Evolutionary conservation across 2,329 filamentous ascomycete species (phyloP).

Genomic region (Hymenoscyphus linearis): DNA sequence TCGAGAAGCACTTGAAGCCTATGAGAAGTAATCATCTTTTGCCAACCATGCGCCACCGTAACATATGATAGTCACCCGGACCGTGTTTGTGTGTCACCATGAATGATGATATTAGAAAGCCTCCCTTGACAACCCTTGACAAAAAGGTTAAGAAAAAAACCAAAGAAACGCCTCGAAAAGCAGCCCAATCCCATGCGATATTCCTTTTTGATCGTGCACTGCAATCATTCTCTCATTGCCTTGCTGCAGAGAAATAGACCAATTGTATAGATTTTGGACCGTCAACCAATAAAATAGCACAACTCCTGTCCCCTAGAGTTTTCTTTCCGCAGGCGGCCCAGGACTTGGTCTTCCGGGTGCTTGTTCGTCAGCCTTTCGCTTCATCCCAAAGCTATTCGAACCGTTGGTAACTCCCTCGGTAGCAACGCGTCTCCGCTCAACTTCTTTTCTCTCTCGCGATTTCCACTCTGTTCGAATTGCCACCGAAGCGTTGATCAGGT

Average conservation of each 20-base stretch:
- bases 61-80: background rate
- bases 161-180: background rate
- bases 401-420: background rate
- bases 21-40: background rate
- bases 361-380: conserved; percentile 1
- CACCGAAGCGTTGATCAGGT: conserved; percentile 65
- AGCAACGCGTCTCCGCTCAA: conserved; percentile 8
- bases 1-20: no score
- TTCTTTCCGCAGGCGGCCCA: conserved; percentile 16
- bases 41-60: background rate
- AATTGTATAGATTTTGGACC: background rate
- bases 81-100: background rate
- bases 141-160: background rate
- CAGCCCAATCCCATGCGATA: background rate
- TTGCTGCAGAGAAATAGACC: background rate
- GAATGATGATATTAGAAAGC: background rate
- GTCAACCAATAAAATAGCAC: background rate
- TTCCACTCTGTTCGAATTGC: conserved; percentile 65
- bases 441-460: conserved; percentile 51
- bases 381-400: background rate
- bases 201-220: background rate
- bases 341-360: conserved; percentile 24
- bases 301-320: background rate
- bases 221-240: background rate
- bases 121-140: background rate